A percentile compares a stretch with the other conserved stretches of the same genome.
Conservation (phyloP, 331 rosid genomes). For the Pyrus hybrid region DNA sequence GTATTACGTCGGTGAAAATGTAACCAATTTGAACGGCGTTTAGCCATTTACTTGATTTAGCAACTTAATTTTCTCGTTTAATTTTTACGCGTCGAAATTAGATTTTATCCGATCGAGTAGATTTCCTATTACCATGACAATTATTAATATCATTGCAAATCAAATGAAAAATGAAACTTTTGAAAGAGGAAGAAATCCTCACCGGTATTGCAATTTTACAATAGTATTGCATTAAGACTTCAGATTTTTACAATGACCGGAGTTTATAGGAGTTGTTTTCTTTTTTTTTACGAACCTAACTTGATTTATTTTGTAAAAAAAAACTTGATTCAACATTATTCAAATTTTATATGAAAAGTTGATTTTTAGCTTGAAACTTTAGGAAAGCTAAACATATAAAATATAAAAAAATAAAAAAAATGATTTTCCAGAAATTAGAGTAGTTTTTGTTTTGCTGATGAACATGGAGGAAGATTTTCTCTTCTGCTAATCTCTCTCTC, state of each 20-base stretch:
- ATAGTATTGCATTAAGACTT: too few species aligned
- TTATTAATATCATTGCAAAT: too few species aligned
- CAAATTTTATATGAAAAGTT: background rate
- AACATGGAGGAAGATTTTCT: background rate
- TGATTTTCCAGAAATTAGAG: background rate
- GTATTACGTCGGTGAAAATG: background rate
- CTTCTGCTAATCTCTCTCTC: background rate
- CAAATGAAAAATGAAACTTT: too few species aligned
- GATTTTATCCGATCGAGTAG: background rate
- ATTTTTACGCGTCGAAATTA: background rate
- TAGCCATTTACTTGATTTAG: background rate
- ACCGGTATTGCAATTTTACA: too few species aligned
- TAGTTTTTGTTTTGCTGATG: background rate
- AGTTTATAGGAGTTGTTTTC: too few species aligned
- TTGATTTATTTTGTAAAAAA: too few species aligned
- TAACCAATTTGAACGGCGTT: background rate
- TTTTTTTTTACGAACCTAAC: too few species aligned
- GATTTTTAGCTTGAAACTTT: background rate
- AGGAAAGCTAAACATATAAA: background rate
- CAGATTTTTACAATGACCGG: too few species aligned
- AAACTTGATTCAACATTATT: background rate
- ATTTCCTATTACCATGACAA: too few species aligned
- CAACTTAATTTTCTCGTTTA: background rate
- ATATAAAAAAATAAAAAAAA: background rate
- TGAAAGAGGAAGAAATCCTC: too few species aligned